Base-by-base conservation (phyloP, 176 grass and related monocot genomes). In the Calamus simplicifolius region DNA sequence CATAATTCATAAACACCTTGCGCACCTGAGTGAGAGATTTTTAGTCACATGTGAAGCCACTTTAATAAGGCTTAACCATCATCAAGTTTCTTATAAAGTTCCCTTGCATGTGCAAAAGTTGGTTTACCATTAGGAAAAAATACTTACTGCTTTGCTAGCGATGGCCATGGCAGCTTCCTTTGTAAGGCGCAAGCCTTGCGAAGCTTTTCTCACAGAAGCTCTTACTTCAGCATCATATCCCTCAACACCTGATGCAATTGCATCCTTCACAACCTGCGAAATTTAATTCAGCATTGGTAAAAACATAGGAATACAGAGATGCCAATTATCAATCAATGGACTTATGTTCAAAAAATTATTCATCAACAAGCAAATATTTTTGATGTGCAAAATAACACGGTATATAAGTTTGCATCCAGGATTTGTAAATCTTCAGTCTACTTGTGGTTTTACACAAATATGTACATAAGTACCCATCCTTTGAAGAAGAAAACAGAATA, bases 131-230 rank as follows among this genome's bases (percentile, higher is more conserved):
- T 53, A 52, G 49, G 29, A 48, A 19, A 35, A 73, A 59, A 48
- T 59, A 57, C 70, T 69, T 98, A 98, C 93, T 54, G 81, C 73
- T 91, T 98, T 89, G 73, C 88, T 80, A 63, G 89, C 84, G 72
- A 98, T 98, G 31, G 78, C 61, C 81, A 92, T 85, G 80, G 61
- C 93, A 85, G 82, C 70, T 52, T 98, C 93, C 18, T 80, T 78
- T 58, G 85, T 88, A 70, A 98, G 74, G 58, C 81, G 82, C 58
- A 98, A 75, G 56, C 84, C 68, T 56, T 92, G 87, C 60, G 84
- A 84, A 66, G 93, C 81, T 68, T 98, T 98, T 60, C 50, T 98
- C 48, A 98, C 93, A 61, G 84, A 67, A 54, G 79, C 71, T 70
- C 84, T 80, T 57, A 76, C 74, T 67, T 81, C 60, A 83, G 68